phyloP scores from a whole-genome alignment of 441 rosid species.

The Gossypium gossypioides region DNA sequence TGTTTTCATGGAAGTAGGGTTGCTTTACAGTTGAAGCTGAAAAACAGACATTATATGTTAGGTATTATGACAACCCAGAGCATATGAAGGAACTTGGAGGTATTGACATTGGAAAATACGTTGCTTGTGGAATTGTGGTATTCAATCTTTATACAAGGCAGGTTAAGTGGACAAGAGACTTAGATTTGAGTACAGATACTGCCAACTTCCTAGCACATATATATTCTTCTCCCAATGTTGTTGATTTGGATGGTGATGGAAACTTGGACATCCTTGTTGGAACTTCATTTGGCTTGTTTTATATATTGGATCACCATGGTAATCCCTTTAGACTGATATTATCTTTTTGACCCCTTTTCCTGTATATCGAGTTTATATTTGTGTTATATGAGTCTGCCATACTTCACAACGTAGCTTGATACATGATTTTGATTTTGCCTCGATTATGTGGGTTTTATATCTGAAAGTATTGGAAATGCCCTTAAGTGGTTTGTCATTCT shows the following conservation, averaged over 20 bases:
- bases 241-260: slow-evolving; percentile 99
- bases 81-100: slow-evolving; percentile 79
- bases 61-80: slow-evolving; percentile 92
- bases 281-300: slow-evolving; percentile 92
- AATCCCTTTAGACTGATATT: slow-evolving; percentile 18
- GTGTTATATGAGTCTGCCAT: not conserved
- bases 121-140: slow-evolving; percentile 78
- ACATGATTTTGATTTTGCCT: not conserved
- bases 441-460: not conserved
- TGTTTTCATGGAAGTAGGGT: not conserved
- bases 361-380: not conserved
- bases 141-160: slow-evolving; percentile 94
- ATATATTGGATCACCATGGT: slow-evolving; percentile 93
- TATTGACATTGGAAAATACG: slow-evolving; percentile 78
- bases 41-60: slow-evolving; percentile 22
- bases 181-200: slow-evolving; percentile 77
- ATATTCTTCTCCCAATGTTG: slow-evolving; percentile 86
- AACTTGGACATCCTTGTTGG: slow-evolving; percentile 95
- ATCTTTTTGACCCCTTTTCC: not conserved
- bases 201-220: slow-evolving; percentile 69
- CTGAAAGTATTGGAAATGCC: not conserved
- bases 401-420: not conserved
- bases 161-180: slow-evolving; percentile 78
- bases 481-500: not conserved
- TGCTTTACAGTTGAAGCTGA: not conserved